phyloP scores from a whole-genome alignment of 345 rosid genomes.

The Brassica carinata region DNA sequence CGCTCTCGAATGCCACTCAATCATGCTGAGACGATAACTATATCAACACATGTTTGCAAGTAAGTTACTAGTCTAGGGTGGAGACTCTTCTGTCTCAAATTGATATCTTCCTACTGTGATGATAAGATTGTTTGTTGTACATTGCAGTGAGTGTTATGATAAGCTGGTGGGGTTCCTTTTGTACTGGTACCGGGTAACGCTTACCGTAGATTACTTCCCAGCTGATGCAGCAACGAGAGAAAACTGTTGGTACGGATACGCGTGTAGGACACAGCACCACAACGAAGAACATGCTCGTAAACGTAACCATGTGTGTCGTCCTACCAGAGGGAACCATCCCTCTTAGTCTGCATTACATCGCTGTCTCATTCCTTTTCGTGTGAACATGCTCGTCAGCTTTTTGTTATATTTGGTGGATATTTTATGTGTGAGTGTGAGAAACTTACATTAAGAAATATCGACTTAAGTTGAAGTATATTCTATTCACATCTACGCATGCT shows the following conservation, averaged over 20 bases:
- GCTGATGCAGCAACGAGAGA: conserved; percentile 58
- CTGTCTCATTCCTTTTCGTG: neutral
- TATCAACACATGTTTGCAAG: conserved; percentile 80
- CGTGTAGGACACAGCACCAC: conserved; percentile 88
- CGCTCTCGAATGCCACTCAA: conserved; percentile 74
- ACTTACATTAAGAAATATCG: neutral
- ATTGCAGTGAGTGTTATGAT: conserved; percentile 73
- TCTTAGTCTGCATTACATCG: neutral
- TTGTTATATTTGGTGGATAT: neutral
- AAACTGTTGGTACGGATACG: conserved; percentile 91
- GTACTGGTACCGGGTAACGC: conserved; percentile 80
- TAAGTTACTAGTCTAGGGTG: conserved; percentile 38
- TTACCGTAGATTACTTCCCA: conserved; percentile 57
- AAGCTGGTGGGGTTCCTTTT: conserved; percentile 76
- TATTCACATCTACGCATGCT: too few species aligned
- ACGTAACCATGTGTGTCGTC: conserved; percentile 88
- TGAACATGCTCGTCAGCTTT: neutral
- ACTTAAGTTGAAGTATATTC: neutral
- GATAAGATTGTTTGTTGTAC: conserved; percentile 7
- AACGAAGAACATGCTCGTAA: conserved; percentile 82
- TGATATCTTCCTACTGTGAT: neutral
- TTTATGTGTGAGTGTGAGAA: neutral
- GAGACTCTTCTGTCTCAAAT: neutral
- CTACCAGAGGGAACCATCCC: conserved; percentile 58
- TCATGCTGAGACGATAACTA: conserved; percentile 73